phyloP scores from a whole-genome alignment of 1,284 basidiomycete genomes.

The Phlebopus sp. region DNA sequence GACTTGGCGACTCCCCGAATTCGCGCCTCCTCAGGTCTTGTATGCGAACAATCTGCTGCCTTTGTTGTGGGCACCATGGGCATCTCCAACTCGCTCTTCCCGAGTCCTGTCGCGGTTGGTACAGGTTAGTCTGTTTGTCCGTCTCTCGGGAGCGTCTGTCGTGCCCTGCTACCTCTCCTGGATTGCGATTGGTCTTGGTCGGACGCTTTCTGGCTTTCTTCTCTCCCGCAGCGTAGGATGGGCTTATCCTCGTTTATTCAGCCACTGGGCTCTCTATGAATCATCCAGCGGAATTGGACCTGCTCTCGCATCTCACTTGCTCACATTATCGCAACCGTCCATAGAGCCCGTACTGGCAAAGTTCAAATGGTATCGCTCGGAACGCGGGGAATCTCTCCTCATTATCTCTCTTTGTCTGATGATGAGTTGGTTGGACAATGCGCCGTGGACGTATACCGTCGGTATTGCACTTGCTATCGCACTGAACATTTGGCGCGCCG shows the following conservation, averaged over 20 bases:
- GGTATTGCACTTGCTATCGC: slow-evolving; percentile 24
- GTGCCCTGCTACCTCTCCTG: slow-evolving; percentile 28
- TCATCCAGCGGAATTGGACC: slow-evolving; percentile 36
- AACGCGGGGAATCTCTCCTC: slow-evolving; percentile 13
- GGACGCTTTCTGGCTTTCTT: slow-evolving; percentile 32
- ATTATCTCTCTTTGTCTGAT: slow-evolving; percentile 12
- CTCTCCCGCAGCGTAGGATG: slow-evolving; percentile 39
- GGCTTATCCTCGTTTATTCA: slow-evolving; percentile 38
- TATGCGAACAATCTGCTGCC: slow-evolving; percentile 20
- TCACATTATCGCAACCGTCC: slow-evolving; percentile 13
- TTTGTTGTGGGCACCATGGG: slow-evolving; percentile 24
- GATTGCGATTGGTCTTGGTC: slow-evolving; percentile 28
- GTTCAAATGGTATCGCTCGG: slow-evolving; percentile 15
- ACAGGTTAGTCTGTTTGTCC: slow-evolving; percentile 18
- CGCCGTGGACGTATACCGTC: slow-evolving; percentile 38
- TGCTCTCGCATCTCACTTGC: slow-evolving; percentile 27
- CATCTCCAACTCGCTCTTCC: slow-evolving; percentile 13
- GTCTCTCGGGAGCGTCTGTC: slow-evolving; percentile 11
- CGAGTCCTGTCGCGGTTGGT: slow-evolving; percentile 19
- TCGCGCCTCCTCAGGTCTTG: slow-evolving; percentile 25
- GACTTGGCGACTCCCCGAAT: slow-evolving; percentile 18
- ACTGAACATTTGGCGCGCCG: slow-evolving; percentile 7
- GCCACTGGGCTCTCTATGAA: slow-evolving; percentile 41
- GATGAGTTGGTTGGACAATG: slow-evolving; percentile 31
- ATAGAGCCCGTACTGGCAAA: not conserved